phyloP scores from a whole-genome alignment of 2,329 filamentous ascomycete genomes.

The Colletotrichum kahawae region DNA sequence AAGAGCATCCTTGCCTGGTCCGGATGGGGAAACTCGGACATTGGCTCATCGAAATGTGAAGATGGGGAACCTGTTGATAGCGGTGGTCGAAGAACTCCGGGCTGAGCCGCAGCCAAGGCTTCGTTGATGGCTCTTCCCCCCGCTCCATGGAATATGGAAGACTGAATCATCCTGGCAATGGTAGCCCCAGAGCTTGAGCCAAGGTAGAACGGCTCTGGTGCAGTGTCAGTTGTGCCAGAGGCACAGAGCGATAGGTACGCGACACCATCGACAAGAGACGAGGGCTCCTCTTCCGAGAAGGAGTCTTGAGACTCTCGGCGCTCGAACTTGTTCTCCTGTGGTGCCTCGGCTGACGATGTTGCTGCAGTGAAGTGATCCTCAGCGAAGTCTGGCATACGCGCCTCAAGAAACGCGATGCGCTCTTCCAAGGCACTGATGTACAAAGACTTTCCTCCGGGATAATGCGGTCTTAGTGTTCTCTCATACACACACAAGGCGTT shows the following conservation, averaged over 20 bases:
- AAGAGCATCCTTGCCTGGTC: constrained; percentile 26
- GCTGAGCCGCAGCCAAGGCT: background rate
- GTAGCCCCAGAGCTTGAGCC: constrained; percentile 31
- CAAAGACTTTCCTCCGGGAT: constrained; percentile 31
- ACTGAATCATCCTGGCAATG: constrained; percentile 30
- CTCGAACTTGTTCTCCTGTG: background rate
- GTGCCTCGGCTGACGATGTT: background rate
- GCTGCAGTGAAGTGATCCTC: constrained; percentile 28
- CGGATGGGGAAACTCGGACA: constrained; percentile 22
- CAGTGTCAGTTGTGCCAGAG: constrained; percentile 27
- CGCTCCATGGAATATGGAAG: constrained; percentile 27
- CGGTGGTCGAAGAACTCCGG: background rate
- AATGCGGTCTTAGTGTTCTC: constrained; percentile 27
- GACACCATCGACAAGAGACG: constrained; percentile 28
- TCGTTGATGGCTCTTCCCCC: constrained; percentile 5
- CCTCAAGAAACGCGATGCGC: constrained; percentile 32
- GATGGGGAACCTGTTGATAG: background rate
- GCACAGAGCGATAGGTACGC: constrained; percentile 29
- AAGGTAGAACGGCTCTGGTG: constrained; percentile 30
- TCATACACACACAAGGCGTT: constrained; percentile 27
- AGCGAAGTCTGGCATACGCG: constrained; percentile 27
- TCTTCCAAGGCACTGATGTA: constrained; percentile 33
- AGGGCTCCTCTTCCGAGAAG: constrained; percentile 23
- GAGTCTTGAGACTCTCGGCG: constrained; percentile 7
- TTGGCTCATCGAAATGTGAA: background rate